phyloP scores from a whole-genome alignment of 345 rosid species.

The Bruguiera gymnorhiza region DNA sequence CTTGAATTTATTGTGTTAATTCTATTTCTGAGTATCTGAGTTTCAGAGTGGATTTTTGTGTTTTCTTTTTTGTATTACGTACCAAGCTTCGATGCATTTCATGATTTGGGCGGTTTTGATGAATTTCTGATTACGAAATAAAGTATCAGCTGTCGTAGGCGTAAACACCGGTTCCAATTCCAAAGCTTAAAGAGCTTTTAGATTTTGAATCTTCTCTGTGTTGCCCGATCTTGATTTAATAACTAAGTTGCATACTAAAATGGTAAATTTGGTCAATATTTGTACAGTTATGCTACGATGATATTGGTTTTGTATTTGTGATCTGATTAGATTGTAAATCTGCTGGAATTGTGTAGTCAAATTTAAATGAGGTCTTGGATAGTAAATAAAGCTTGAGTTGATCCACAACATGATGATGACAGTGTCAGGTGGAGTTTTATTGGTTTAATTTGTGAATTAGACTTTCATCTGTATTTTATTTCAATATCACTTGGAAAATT shows the following conservation, averaged over 20 bases:
- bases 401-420: background rate
- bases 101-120: background rate
- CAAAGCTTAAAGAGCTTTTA: background rate
- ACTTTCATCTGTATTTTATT: too few relatives aligned
- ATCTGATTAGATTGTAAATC: background rate
- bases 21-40: background rate
- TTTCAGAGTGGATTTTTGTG: background rate
- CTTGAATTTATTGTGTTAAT: background rate
- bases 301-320: too few relatives aligned
- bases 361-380: background rate
- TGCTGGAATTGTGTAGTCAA: background rate
- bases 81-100: background rate
- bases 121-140: background rate
- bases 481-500: too few relatives aligned
- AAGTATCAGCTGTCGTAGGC: background rate
- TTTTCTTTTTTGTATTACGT: background rate
- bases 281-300: background rate
- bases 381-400: background rate
- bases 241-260: background rate
- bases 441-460: background rate
- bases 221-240: background rate
- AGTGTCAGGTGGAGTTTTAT: background rate
- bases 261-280: background rate
- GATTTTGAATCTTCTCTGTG: background rate
- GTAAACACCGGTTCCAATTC: slow-evolving; percentile 5